Conservation (phyloP, 139 green algal species). For the Nannochloris sp. region DNA sequence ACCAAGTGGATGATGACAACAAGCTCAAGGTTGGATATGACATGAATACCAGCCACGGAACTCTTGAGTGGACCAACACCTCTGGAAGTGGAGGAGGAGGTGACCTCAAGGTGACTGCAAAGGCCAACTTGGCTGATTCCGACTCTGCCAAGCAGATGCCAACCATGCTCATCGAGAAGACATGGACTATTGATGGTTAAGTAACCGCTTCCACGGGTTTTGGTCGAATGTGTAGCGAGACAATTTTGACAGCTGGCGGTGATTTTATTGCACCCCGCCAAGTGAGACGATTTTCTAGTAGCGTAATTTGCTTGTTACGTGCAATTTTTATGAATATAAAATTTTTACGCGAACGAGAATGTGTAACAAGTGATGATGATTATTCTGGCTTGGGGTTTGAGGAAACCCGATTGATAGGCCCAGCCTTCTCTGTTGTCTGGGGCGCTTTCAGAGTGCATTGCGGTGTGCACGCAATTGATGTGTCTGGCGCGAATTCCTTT, state of each 20-base stretch:
- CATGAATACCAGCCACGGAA: conserved; percentile 12
- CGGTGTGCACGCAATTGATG: not conserved
- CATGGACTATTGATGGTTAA: conserved; percentile 20
- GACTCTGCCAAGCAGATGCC: conserved; percentile 28
- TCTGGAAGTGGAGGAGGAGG: conserved; percentile 19
- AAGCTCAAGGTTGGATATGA: conserved; percentile 15
- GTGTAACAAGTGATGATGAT: too few relatives aligned
- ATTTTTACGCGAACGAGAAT: too few relatives aligned
- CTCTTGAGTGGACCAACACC: conserved; percentile 23
- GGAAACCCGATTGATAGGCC: not conserved
- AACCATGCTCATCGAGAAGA: conserved; percentile 21
- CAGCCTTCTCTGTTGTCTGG: not conserved
- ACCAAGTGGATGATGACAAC: conserved; percentile 27
- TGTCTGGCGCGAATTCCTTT: not conserved
- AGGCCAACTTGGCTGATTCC: conserved; percentile 16
- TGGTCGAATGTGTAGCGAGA: not conserved
- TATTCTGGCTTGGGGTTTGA: too few relatives aligned
- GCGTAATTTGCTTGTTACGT: too few relatives aligned
- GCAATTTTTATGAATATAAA: too few relatives aligned
- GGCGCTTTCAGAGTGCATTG: not conserved
- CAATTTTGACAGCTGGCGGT: not conserved
- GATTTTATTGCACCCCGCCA: not conserved
- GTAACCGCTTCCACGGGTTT: not conserved
- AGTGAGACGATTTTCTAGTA: too few relatives aligned
- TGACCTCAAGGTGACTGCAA: conserved; percentile 15